Base-by-base conservation (phyloP, 495 filamentous ascomycete genomes). In the Amphirosellinia nigrospora region DNA sequence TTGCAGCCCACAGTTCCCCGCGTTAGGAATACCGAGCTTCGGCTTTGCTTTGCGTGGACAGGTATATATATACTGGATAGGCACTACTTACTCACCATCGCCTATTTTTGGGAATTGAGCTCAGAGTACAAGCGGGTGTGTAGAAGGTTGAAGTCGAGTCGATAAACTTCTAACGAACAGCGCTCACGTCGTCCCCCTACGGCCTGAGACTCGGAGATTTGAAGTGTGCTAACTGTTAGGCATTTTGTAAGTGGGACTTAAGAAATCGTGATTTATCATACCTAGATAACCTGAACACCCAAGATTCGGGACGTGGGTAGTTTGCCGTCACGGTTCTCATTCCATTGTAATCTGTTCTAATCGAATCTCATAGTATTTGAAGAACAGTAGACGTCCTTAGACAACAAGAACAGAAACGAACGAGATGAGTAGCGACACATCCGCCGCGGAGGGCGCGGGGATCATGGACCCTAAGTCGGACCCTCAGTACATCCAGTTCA, bases 401-500 rank as follows among this genome's bases (percentile, higher is more conserved):
- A 15, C 11, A 4, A 53, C 4, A 53, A 4, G 13, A 53, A 15
- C 34, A 23, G 56, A 2, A 34, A 19, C 36, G 7, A 36, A 6
- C 52, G 36, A 39, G 11, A 69, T 69, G 67, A 39, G 43, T 19
- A 70, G 58, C 50, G 73, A 75, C 50, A 41, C 71, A 28, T 58
- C 55, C 13, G 64, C 73, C n/a, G n/a, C 53, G 26, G 39, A 64
- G 28, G 48, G 69, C 38, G 65, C 61, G 7, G 68, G 48, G 0
- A 23, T 68, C 19, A 16, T 68, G 43, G 75, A 82, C 59, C 79
- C 81, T 69, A 81, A 81, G 66, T 70, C 77, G 3, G 82, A 75
- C 60, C 77, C 74, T 28, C 76, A 86, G 28, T 86, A 86, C 73
- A 74, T 84, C 66, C 77, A 82, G 61, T 86, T 82, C 73, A 70